These are phyloP conservation scores for Botrytis squamosa DNA, from an alignment of 2,329 filamentous ascomycete species.

Conservation along the genomic window DNA sequence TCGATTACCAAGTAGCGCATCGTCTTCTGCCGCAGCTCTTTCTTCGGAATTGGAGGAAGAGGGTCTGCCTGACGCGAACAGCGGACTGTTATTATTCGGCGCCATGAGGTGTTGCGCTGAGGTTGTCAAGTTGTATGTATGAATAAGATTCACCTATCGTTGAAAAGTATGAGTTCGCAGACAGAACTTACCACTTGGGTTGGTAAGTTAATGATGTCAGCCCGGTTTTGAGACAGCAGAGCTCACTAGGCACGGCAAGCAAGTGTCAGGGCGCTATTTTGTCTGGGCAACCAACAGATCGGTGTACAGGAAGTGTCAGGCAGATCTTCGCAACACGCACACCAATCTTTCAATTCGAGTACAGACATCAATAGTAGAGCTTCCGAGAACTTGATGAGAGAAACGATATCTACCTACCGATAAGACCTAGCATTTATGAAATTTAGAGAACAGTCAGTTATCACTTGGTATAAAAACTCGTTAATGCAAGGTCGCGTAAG, in stretches of 20 bases:
- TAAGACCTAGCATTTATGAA: not conserved
- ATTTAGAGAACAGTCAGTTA: not conserved
- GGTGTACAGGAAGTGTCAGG: conserved; percentile 17
- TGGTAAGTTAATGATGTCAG: conserved; percentile 7
- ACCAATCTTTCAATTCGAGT: conserved; percentile 3
- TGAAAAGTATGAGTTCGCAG: not conserved
- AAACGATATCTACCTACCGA: not conserved
- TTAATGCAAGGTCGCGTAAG: conserved; percentile 6
- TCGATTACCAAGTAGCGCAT: conserved; percentile 40
- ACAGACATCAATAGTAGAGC: not conserved
- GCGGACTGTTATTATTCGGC: conserved; percentile 32
- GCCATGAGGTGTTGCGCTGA: conserved; percentile 24
- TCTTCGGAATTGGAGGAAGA: conserved; percentile 57
- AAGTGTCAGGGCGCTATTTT: conserved; percentile 13
- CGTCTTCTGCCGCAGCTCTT: conserved; percentile 49
- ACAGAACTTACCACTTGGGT: conserved; percentile 6
- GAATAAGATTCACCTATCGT: not conserved
- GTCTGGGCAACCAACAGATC: conserved; percentile 18
- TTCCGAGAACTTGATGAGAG: not conserved
- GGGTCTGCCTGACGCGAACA: conserved; percentile 44
- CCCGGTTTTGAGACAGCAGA: conserved; percentile 10
- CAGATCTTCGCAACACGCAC: not conserved
- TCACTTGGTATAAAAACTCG: not conserved
- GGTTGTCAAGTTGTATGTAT: not conserved
- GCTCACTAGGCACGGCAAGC: conserved; percentile 14